phyloP scores from a whole-genome alignment of 2,329 filamentous ascomycete species.

The Botrytis pseudocinerea region DNA sequence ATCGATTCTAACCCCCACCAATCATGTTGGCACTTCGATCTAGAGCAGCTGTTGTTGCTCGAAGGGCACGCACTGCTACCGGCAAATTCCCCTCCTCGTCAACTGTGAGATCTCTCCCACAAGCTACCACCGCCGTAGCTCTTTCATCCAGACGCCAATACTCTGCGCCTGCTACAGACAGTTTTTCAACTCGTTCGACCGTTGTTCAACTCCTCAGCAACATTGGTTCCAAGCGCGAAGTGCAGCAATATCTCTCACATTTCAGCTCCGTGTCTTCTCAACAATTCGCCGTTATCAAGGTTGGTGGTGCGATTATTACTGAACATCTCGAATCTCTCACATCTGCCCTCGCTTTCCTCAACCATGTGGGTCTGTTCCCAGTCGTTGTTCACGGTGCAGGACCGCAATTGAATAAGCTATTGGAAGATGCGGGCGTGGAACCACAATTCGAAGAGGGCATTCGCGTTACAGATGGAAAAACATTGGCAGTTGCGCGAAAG shows the following conservation, averaged over 20 bases:
- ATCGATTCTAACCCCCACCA: constrained; percentile 26
- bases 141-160: constrained; percentile 37
- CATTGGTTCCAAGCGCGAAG: constrained; percentile 93
- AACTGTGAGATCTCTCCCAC: constrained; percentile 34
- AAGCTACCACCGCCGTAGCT: constrained; percentile 34
- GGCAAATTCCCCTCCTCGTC: constrained; percentile 33
- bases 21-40: constrained; percentile 41
- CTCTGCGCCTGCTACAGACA: constrained; percentile 37
- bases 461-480: constrained; percentile 92
- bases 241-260: constrained; percentile 95
- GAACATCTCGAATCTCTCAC: constrained; percentile 92
- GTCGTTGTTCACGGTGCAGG: constrained; percentile 95
- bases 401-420: constrained; percentile 88
- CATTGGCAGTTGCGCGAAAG: constrained; percentile 83
- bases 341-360: constrained; percentile 84
- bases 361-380: constrained; percentile 91
- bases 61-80: constrained; percentile 36
- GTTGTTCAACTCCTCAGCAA: constrained; percentile 91
- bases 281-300: constrained; percentile 98
- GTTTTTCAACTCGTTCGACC: constrained; percentile 64
- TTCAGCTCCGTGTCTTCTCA: constrained; percentile 96
- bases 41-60: constrained; percentile 37
- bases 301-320: constrained; percentile 92
- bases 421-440: constrained; percentile 89
- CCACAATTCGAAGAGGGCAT: constrained; percentile 97